Base-by-base conservation (phyloP, 1,284 basidiomycete genomes). In the Pholiota adiposa region DNA sequence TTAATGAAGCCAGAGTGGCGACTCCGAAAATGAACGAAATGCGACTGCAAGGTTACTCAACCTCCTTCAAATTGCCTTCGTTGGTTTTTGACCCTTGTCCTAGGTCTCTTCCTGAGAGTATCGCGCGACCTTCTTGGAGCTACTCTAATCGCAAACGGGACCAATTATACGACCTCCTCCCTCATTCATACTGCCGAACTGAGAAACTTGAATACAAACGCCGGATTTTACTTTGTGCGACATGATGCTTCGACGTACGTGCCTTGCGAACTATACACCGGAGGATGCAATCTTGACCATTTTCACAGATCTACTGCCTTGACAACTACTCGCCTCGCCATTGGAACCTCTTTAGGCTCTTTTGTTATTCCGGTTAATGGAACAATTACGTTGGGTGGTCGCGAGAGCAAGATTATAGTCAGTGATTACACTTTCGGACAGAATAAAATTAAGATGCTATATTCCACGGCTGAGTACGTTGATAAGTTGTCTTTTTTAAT, bases 21-120 rank as follows among this genome's bases (percentile, higher is more conserved):
- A 75, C 70, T 16, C 68, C 77, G 1, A 85, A 85, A 65, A 84
- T 83, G 78, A 81, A 81, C 51, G 83, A 85, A 65, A 80, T 85
- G 76, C 76, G 83, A 57, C 72, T 81, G 11, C 82, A 85, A 74
- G 81, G 81, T 73, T 46, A 31, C 2, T 21, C 9, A 18, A 2
- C 16, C 9, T 25, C 21, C 2, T 8, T 12, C 6, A 31, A 1
- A 23, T 23, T 23, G 14, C 40, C 12, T 19, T 16, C 14, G 5
- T 14, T 58, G 23, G n/a, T n/a, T n/a, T 56, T 31, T 21, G 19
- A 36, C 46, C 34, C 44, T 25, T 48, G 16, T 5, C 21, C 7
- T 44, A 79, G 79, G 82, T 19, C 70, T 81, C 14, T 83, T 84
- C 69, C 73, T 83, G 9, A 74, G 81, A 61, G 75, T 83, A 58